Base-by-base conservation (phyloP, 345 rosid genomes). In the Hibiscus syriacus region DNA sequence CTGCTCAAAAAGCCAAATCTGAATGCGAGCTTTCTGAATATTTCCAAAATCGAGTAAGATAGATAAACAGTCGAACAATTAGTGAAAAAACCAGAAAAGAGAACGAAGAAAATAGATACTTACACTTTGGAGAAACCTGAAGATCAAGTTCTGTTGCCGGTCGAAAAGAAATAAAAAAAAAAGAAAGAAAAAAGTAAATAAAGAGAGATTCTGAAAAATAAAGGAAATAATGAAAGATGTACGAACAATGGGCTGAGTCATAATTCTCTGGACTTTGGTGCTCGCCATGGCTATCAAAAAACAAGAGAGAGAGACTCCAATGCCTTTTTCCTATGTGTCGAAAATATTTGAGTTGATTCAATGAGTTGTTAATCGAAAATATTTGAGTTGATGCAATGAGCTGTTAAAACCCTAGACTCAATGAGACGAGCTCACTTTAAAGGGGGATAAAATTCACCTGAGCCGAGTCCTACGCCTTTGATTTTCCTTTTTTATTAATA, bases 91-190 rank as follows among this genome's bases (percentile, higher is more conserved):
- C 22, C 9, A 39, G n/a, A 60, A n/a, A n/a, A n/a, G n/a, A n/a
- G n/a, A n/a, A n/a, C n/a, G n/a, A 34, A 55, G 45, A 38, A 17
- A 41, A 60, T 54, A 2, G 64, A 17, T 13, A 78, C 92, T 83
- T 81, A 93, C 97, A 30, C 96, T 90, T 74, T 90, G 97, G 12
- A 90, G 97, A 76, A 89, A 89, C 86, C 97, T 87, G 80, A 93
- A 93, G 70, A 90, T 90, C 83, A 89, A 78, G 81, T 93, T 93
- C 96, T 93, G 85, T 10, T 12, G 6, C 67, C 38, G 38, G n/a
- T n/a, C 38, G 7, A 9, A 34, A 34, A 34, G n/a, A n/a, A n/a
- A n/a, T n/a, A n/a, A n/a, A n/a, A n/a, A 34, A 6, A 34, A 36
- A 27, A 34, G 20, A 60, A 34, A 34, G 7, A 34, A 34, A 1